Evolutionary conservation across 1,284 basidiomycete genomes (phyloP).

Genomic region (Leccinum solheimii): DNA sequence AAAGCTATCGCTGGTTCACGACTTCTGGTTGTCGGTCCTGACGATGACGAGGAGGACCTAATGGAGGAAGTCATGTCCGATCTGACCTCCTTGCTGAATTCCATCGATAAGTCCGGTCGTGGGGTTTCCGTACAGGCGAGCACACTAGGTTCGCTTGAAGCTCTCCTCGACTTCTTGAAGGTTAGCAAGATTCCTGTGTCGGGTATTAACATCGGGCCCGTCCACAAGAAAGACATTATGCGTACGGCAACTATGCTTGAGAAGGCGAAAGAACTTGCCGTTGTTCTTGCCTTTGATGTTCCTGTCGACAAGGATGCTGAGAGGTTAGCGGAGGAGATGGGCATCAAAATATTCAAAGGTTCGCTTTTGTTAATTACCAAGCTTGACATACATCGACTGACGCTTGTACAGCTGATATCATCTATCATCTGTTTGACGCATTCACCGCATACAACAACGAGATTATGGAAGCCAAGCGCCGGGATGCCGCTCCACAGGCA

Average conservation of each 20-base stretch:
- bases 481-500: slow-evolving; percentile 91
- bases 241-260: slow-evolving; percentile 94
- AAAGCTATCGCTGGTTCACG: slow-evolving; percentile 99
- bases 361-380: neutral
- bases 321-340: slow-evolving; percentile 89
- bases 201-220: slow-evolving; percentile 97
- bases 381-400: slow-evolving; percentile 3
- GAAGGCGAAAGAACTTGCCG: slow-evolving; percentile 93
- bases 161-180: slow-evolving; percentile 94
- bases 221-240: slow-evolving; percentile 96
- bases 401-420: slow-evolving; percentile 78
- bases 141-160: slow-evolving; percentile 96
- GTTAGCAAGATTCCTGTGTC: slow-evolving; percentile 96
- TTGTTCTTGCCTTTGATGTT: slow-evolving; percentile 97
- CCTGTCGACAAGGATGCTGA: slow-evolving; percentile 92
- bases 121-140: slow-evolving; percentile 99
- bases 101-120: slow-evolving; percentile 91
- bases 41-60: slow-evolving; percentile 95
- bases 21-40: slow-evolving; percentile 87
- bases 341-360: slow-evolving; percentile 94
- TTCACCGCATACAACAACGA: slow-evolving; percentile 97
- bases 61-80: slow-evolving; percentile 98
- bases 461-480: slow-evolving; percentile 90
- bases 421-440: slow-evolving; percentile 98
- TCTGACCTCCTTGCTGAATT: slow-evolving; percentile 86